phyloP scores from a whole-genome alignment of 106 monocot genomes.

The Cymbidium sinense region DNA sequence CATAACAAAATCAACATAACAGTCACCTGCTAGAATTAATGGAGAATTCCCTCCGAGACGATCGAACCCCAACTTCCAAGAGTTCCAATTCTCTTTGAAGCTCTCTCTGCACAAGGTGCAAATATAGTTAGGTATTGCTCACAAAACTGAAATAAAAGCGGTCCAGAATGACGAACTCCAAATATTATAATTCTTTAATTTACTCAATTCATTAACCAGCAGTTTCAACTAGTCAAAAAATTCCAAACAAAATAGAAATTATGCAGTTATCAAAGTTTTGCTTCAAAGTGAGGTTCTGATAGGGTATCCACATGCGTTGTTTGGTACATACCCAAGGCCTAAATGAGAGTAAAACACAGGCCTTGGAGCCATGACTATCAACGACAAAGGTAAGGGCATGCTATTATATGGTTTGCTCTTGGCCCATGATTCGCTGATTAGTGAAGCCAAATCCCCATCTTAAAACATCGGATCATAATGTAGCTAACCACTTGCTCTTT shows the following conservation, averaged over 20 bases:
- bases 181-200: neutral
- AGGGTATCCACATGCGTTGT: neutral
- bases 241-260: neutral
- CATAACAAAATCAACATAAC: conserved; percentile 6
- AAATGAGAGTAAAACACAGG: neutral
- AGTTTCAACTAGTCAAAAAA: neutral
- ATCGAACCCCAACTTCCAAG: conserved; percentile 65
- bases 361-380: neutral
- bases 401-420: neutral
- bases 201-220: neutral
- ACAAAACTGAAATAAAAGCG: neutral
- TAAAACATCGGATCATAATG: neutral
- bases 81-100: conserved; percentile 81
- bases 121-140: neutral
- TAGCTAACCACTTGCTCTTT: neutral
- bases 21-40: conserved; percentile 54
- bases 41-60: conserved; percentile 64
- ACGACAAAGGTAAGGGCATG: neutral
- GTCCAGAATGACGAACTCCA: neutral
- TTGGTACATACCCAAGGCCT: neutral
- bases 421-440: neutral
- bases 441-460: neutral
- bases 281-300: neutral
- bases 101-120: conserved; percentile 49
- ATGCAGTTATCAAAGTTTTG: neutral